Evolutionary conservation across 129 eudicot genomes (phyloP).

Genomic region (Erigeron canadensis): DNA sequence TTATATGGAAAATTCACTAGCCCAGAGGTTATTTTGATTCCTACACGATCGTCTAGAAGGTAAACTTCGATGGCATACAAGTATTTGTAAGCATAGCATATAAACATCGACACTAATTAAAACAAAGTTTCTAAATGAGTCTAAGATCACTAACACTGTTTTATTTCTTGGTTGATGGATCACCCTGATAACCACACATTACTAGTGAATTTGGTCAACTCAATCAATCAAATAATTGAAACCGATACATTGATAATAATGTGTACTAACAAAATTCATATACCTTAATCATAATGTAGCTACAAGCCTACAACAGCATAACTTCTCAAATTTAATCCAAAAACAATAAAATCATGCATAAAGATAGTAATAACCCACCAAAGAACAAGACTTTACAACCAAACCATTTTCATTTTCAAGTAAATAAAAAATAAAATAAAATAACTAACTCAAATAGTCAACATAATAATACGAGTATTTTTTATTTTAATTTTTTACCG

Average conservation of each 20-base stretch:
- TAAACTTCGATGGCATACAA: not conserved
- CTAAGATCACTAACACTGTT: not conserved
- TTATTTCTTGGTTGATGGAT: no score
- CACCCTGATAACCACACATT: no score
- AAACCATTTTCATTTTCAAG: not conserved
- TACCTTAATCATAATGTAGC: conserved; percentile 36
- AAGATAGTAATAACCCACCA: not conserved
- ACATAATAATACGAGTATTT: not conserved
- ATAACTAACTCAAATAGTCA: not conserved
- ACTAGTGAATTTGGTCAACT: conserved; percentile 30
- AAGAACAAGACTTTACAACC: not conserved
- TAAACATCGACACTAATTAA: conserved; percentile 10
- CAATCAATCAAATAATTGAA: not conserved
- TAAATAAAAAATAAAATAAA: not conserved
- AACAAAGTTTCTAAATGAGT: not conserved
- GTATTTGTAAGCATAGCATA: conserved; percentile 12
- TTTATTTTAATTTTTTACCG: not conserved
- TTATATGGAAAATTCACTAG: not conserved
- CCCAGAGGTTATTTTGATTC: no score
- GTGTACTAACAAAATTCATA: not conserved
- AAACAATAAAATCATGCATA: not conserved
- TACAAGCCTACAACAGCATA: conserved; percentile 20
- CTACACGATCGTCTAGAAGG: not conserved
- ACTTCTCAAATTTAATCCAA: conserved; percentile 6
- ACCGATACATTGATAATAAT: not conserved